Base-by-base conservation (phyloP, 2,329 filamentous ascomycete species). In the Magnaporthiopsis incrustans region DNA sequence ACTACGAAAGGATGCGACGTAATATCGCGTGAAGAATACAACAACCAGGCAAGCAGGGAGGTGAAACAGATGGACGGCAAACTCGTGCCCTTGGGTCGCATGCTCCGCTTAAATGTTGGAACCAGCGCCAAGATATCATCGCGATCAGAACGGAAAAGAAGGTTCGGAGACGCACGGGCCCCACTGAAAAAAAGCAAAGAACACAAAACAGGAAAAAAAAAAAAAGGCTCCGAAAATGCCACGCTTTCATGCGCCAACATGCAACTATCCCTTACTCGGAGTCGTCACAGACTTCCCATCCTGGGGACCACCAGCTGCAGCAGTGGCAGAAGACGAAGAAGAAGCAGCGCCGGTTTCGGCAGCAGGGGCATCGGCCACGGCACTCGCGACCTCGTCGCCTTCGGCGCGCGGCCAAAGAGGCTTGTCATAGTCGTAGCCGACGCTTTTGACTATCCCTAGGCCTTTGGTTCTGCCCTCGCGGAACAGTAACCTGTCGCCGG, bases 401-500 rank as follows among this genome's bases (percentile, higher is more conserved):
- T 38, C 50, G 22, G 27, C 59, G 14, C 57, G 65, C 4, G 67
- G 66, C 66, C 67, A 67, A 57, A 85, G 69, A 4, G 81, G 82
- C n/a, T 80, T 74, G 12, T 72, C 71, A 0, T 87, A 81, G 74
- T 98, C 92, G 74, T 98, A 99, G 3, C 92, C 92, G 0, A 98
- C 84, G 56, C 86, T 85, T 75, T 97, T 97, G 61, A 99, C 92
- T 67, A 99, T 97, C 0, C 95, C 95, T 0, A 99, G 78, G 0
- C 95, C 95, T 79, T 98, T 98, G 0, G 95, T 99, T 66, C 92
- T 84, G 0, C 95, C 95, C 78, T 99, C 95, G 57, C 95, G 85
- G 81, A 99, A 99, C 25, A 99, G 78, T 38, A 99, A 85, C 27
- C 94, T 83, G 75, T 98, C 95, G 0, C 95, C 95, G 0, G 92